These are phyloP conservation scores for Fusarium concolor DNA, from an alignment of 2,329 filamentous ascomycete genomes.

Conservation along the genomic window DNA sequence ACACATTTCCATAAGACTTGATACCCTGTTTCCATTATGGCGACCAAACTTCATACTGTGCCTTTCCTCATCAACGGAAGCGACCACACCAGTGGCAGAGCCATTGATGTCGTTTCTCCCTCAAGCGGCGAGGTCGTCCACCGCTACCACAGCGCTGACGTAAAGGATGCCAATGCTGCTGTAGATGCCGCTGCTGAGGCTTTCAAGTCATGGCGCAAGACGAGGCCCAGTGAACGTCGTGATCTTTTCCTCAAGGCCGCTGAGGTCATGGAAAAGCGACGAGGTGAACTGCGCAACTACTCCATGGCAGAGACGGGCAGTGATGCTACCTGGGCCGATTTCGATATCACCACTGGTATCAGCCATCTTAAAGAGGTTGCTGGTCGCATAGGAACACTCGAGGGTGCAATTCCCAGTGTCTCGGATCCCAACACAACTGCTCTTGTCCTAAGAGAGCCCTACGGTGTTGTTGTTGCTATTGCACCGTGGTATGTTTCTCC, in stretches of 20 bases:
- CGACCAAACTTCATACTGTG: slow-evolving; percentile 44
- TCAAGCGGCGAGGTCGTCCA: slow-evolving; percentile 63
- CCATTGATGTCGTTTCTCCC: slow-evolving; percentile 69
- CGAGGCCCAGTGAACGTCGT: slow-evolving; percentile 69
- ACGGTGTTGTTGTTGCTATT: slow-evolving; percentile 81
- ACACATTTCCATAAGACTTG: not conserved
- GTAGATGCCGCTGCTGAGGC: slow-evolving; percentile 70
- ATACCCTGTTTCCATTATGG: slow-evolving; percentile 25
- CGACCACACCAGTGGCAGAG: slow-evolving; percentile 58
- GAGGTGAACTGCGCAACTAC: slow-evolving; percentile 69
- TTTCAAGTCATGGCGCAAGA: slow-evolving; percentile 75
- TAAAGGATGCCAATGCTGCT: slow-evolving; percentile 66
- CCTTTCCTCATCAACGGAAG: slow-evolving; percentile 59
- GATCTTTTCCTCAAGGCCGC: slow-evolving; percentile 78
- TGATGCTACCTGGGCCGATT: slow-evolving; percentile 53
- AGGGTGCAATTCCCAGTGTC: slow-evolving; percentile 53
- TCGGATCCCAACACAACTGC: slow-evolving; percentile 56
- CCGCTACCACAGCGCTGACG: slow-evolving; percentile 67
- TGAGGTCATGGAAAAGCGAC: slow-evolving; percentile 69
- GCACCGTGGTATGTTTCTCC: slow-evolving; percentile 75
- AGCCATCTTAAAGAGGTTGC: slow-evolving; percentile 59
- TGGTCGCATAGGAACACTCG: slow-evolving; percentile 54
- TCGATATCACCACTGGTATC: slow-evolving; percentile 53
- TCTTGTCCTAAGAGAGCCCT: slow-evolving; percentile 79
- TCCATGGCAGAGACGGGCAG: slow-evolving; percentile 65